Evolutionary conservation across 768 basidiomycete genomes (phyloP).

Genomic region (Vishniacozyma victoriae): DNA sequence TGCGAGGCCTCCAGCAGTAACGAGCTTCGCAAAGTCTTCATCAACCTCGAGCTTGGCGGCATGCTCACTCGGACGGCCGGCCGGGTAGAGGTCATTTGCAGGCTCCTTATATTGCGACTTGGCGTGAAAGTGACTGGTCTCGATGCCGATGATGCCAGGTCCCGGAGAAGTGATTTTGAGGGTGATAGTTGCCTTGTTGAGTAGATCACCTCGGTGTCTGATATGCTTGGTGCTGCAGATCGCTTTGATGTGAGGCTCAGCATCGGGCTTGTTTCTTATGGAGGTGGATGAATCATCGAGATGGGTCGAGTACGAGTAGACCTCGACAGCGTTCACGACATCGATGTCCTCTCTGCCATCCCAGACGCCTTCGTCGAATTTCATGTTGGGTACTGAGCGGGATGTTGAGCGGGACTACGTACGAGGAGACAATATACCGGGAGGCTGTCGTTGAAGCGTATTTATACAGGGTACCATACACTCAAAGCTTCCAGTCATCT

Average conservation of each 20-base stretch:
- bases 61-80: conserved; percentile 38
- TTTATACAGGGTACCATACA: no score
- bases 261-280: conserved; percentile 45
- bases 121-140: background rate
- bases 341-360: conserved; percentile 57
- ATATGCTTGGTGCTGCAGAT: conserved; percentile 52
- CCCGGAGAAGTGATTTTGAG: conserved; percentile 45
- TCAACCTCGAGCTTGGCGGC: conserved; percentile 57
- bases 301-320: no score
- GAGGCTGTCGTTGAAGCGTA: no score
- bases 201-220: conserved; percentile 38
- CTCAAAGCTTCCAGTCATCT: no score
- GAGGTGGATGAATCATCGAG: no score
- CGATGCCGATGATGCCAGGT: conserved; percentile 42
- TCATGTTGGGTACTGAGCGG: conserved; percentile 49
- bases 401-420: background rate
- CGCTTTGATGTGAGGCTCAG: conserved; percentile 54
- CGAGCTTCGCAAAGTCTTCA: conserved; percentile 51
- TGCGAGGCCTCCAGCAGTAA: no score
- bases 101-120: background rate
- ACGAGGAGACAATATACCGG: no score
- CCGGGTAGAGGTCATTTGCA: background rate
- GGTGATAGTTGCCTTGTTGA: conserved; percentile 51
- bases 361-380: conserved; percentile 71
- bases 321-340: conserved; percentile 60